A percentile compares a stretch with the other conserved stretches of the same genome.
Conservation (phyloP, 768 basidiomycete species). For the Tylopilus subfusipes region DNA sequence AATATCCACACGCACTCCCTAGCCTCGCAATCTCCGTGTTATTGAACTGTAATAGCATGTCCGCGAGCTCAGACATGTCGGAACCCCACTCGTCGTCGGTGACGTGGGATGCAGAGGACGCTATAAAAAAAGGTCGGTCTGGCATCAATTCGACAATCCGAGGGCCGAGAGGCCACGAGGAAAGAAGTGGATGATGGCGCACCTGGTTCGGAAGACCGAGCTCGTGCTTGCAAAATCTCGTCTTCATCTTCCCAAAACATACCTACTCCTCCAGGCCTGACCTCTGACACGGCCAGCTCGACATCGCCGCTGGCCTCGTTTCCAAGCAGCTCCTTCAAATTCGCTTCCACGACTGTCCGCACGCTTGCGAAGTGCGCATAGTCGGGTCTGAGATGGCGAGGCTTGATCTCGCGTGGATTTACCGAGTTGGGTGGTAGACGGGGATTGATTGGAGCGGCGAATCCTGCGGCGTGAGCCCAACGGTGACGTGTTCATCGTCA, state of each 20-base stretch:
- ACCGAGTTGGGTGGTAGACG: constrained; percentile 9
- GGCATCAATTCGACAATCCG: background rate
- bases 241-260: constrained; percentile 31
- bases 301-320: background rate
- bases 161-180: background rate
- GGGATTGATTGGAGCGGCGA: constrained; percentile 16
- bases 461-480: constrained; percentile 13
- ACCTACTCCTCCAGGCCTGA: constrained; percentile 4
- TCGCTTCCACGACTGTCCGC: constrained; percentile 49
- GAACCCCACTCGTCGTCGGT: background rate
- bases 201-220: background rate
- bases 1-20: constrained; percentile 42
- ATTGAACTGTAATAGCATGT: constrained; percentile 29
- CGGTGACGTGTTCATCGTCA: background rate
- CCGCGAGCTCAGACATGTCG: constrained; percentile 7
- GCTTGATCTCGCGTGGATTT: constrained; percentile 19
- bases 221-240: constrained; percentile 6
- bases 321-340: constrained; percentile 40
- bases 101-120: background rate
- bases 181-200: too few species aligned
- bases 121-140: constrained; percentile 1
- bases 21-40: constrained; percentile 38
- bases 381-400: constrained; percentile 41
- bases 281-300: background rate
- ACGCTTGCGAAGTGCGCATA: constrained; percentile 51